Evolutionary conservation across 2,329 filamentous ascomycete species (phyloP), one percentile per base, ranked within the genome.

Genomic region (Sordariomycetes sp.): DNA sequence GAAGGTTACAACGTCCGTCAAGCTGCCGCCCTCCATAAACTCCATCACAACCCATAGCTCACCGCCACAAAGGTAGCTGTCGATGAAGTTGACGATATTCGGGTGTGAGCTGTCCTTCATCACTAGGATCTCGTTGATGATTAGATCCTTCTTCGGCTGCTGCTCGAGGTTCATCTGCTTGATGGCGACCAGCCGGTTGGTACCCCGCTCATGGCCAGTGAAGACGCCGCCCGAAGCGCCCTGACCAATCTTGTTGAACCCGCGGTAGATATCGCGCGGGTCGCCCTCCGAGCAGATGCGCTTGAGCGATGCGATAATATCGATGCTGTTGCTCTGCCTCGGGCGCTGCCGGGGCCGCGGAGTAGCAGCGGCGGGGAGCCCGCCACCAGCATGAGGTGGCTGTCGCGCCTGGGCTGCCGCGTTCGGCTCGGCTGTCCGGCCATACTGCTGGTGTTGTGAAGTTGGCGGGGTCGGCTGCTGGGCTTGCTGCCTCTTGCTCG

Each of bases 11-110:
- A 99, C 94, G 72, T 99, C 94, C 12, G 94, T 99, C 70, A 99
- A 77, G 72, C 91, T 97, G 62, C 94, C 94, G 60, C 94, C 94
- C 72, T 99, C 93, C 94, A 99, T 99, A 68, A 93, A 99, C 74
- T 99, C 94, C 94, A 99, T 99, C 37, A 97, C 90, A 1, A 99
- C 94, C 94, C 94, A 99, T 34, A 99, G 77, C 71, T 97, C 94
- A 51, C 93, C 89, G 14, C 84, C 82, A 59, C 92, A 88, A 12
- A 99, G 79, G 71, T 92, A 97, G 70, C 92, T 97, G 76, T 97
- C 94, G 75, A 97, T 93, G 72, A 97, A 99, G 72, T 99, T 99
- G 74, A 99, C 94, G 73, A 99, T 96, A 70, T 97, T 97, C 67
- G 91, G 93, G 70, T 99, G 94, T 60, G 90, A 94, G 78, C 92